phyloP scores from a whole-genome alignment of 1,284 basidiomycete species.

The Sanguinoderma infundibulare region DNA sequence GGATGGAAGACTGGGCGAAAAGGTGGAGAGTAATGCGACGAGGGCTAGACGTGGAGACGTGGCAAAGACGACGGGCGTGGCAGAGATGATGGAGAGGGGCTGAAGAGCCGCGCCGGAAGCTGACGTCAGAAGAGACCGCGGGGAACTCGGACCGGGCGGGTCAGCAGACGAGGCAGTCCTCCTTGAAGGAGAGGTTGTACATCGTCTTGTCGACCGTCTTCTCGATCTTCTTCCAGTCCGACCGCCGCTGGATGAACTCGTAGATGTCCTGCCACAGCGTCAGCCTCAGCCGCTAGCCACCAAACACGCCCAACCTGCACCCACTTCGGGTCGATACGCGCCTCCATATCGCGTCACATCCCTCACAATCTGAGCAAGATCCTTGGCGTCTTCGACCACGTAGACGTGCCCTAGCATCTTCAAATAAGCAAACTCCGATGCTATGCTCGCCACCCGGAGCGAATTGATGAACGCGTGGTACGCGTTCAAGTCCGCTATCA shows the following conservation, averaged over 20 bases:
- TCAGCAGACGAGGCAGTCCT: slow-evolving; percentile 76
- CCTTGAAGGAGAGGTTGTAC: slow-evolving; percentile 92
- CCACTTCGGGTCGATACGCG: slow-evolving; percentile 85
- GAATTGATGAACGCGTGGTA: slow-evolving; percentile 90
- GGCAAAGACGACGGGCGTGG: neutral
- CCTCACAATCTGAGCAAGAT: slow-evolving; percentile 92
- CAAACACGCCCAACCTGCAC: slow-evolving; percentile 37
- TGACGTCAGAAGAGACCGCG: slow-evolving; percentile 13
- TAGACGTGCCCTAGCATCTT: slow-evolving; percentile 98
- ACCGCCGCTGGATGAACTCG: slow-evolving; percentile 90
- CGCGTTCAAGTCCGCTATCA: slow-evolving; percentile 94
- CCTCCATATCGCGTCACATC: slow-evolving; percentile 95
- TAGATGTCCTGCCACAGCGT: slow-evolving; percentile 75
- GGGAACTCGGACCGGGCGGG: neutral
- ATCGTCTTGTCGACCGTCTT: slow-evolving; percentile 94
- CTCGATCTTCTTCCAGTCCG: slow-evolving; percentile 97
- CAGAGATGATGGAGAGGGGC: neutral
- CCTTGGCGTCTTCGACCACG: slow-evolving; percentile 91
- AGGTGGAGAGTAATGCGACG: neutral
- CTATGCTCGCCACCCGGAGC: slow-evolving; percentile 72
- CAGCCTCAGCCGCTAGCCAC: neutral
- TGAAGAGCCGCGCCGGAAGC: neutral
- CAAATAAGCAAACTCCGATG: slow-evolving; percentile 88
- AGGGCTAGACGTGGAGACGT: neutral
- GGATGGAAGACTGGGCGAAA: neutral